Percentiles rank a stretch among this genome's conserved stretches.
These are phyloP conservation scores for Exophiala phaeomuriformis DNA, from an alignment of 2,329 filamentous ascomycete species.

Conservation along the genomic window DNA sequence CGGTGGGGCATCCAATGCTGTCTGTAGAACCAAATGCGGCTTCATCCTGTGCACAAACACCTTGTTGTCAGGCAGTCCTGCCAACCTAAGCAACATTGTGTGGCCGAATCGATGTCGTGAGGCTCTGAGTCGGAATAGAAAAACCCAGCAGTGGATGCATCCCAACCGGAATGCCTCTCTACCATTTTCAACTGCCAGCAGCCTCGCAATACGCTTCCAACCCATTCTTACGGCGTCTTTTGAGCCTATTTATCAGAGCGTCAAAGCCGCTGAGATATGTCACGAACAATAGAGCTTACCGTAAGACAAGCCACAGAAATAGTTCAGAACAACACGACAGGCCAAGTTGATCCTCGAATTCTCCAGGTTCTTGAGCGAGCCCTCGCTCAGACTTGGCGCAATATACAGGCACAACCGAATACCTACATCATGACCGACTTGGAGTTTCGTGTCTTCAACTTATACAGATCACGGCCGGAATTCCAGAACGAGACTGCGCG, in stretches of 20 bases:
- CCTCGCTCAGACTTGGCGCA: constrained; percentile 59
- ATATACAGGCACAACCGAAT: constrained; percentile 55
- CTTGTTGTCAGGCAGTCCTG: not conserved
- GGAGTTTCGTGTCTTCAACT: constrained; percentile 79
- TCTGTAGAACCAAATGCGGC: not conserved
- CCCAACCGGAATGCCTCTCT: constrained; percentile 1
- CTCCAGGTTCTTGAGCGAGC: constrained; percentile 59
- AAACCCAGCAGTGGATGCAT: constrained; percentile 1
- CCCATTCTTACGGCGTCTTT: not conserved
- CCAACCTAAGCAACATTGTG: not conserved
- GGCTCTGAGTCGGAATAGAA: constrained; percentile 13
- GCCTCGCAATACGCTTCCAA: too few species aligned
- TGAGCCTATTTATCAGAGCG: not conserved
- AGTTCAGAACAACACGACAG: constrained; percentile 65
- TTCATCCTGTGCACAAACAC: not conserved
- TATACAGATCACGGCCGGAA: constrained; percentile 18
- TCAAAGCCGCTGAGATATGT: constrained; percentile 19
- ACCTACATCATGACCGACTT: constrained; percentile 61
- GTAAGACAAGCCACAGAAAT: constrained; percentile 66
- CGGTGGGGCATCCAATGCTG: not conserved
- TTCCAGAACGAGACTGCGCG: constrained; percentile 25
- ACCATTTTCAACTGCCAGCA: not conserved
- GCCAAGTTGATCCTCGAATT: constrained; percentile 55
- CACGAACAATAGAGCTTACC: constrained; percentile 33
- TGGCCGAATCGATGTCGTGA: not conserved